Percentiles rank a stretch among this genome's conserved stretches.
Evolutionary conservation across 495 filamentous ascomycete genomes (phyloP).

Genomic region (Copromyces sp.): DNA sequence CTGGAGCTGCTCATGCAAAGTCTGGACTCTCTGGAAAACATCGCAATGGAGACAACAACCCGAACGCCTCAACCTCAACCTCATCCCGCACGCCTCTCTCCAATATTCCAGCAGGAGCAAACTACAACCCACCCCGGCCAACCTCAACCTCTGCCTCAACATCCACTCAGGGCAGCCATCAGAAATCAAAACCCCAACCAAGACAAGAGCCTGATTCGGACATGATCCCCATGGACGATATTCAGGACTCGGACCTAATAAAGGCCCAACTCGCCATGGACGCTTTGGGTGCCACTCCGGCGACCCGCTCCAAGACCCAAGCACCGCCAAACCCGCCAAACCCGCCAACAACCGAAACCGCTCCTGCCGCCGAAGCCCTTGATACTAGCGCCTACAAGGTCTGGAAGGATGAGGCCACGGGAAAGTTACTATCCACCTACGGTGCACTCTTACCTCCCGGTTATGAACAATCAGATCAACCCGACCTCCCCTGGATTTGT

Average conservation of each 20-base stretch:
- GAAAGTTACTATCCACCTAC: neutral
- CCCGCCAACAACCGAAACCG: neutral
- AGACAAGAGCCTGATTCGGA: neutral
- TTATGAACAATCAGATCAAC: constrained; percentile 1
- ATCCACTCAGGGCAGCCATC: neutral
- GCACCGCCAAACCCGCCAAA: neutral
- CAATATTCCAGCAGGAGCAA: neutral
- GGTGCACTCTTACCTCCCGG: neutral
- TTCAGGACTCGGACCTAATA: neutral
- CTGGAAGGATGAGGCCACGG: neutral
- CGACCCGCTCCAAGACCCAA: neutral
- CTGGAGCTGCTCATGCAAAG: neutral
- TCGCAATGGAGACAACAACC: neutral
- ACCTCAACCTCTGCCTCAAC: neutral
- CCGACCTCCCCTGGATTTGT: constrained; percentile 20
- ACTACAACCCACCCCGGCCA: neutral
- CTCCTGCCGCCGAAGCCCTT: neutral
- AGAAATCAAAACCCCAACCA: neutral
- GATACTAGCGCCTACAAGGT: neutral
- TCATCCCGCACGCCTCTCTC: neutral
- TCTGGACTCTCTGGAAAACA: neutral
- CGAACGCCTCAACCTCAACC: neutral
- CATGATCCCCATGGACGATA: neutral
- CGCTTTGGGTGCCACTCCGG: neutral
- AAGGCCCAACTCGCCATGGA: neutral